Evolutionary conservation across 306 rosid genomes (phyloP), one percentile per base, ranked within the genome.

Genomic region (Medicago truncatula): DNA sequence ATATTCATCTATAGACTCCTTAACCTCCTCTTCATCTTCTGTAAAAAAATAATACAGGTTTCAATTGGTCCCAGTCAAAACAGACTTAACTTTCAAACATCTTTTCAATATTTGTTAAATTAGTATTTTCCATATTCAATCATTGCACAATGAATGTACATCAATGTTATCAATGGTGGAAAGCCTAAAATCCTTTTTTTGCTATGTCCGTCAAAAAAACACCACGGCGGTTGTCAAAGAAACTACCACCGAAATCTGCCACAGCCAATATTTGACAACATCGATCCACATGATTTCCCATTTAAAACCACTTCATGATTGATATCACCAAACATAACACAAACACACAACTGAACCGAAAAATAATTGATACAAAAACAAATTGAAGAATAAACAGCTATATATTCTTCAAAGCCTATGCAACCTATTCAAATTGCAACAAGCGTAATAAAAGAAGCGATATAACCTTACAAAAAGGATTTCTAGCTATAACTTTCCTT

Each of bases 1-100:
- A 86, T 85, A 90, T 52, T 90, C 98, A 59, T 89, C 98, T 21
- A 89, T 84, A 4, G 89, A 79, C 57, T 92, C 97, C 78, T 88
- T 96, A 83, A 86, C 88, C 78, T 86, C 97, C 47, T 90, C 98
- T 73, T 92, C 97, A 58, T 76, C 61, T n/a, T 90, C 98, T 96
- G 98, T 66, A 86, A 87, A 77, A 53, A 86, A 85, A 73, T 70
- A 85, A 52, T 54, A 17, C 14, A 74, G 39, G 74, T 64, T 70
- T 81, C 72, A 58, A 74, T 81, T 75, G 40, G 82, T 67, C 90
- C 82, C 78, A 64, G 71, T 67, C 76, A 80, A 67, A 86, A 74
- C 41, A 77, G 60, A 71, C 76, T 40, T 34, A 44, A 16, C 57
- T 80, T 85, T 83, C 87, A 70, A 74, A 43, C 66, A 68, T 67